Conservation (phyloP, 768 basidiomycete species). For the Mycena floridula region DNA sequence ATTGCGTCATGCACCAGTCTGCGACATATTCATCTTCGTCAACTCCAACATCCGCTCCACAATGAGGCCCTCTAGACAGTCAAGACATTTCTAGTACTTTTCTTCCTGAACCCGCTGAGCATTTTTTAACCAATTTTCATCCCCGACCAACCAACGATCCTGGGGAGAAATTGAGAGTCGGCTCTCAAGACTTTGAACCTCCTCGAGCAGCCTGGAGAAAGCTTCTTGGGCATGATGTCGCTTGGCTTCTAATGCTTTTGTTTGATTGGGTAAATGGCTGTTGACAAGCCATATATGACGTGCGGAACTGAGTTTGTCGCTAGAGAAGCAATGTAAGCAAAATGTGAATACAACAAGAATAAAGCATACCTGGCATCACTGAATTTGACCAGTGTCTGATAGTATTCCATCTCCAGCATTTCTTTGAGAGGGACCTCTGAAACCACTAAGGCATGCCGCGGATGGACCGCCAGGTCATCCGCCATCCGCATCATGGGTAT, state of each 20-base stretch:
- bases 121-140: background rate
- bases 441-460: no score
- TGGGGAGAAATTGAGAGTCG: background rate
- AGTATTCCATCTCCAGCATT: constrained; percentile 7
- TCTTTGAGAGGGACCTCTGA: constrained; percentile 9
- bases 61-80: no score
- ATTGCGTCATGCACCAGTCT: background rate
- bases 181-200: background rate
- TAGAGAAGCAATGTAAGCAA: background rate
- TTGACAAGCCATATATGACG: background rate
- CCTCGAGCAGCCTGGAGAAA: background rate
- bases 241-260: background rate
- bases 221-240: background rate
- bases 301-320: background rate
- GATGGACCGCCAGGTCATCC: no score
- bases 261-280: background rate
- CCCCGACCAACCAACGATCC: background rate
- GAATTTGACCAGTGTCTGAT: background rate
- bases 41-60: no score
- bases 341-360: background rate
- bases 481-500: no score
- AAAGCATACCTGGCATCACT: background rate
- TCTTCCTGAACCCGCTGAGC: background rate
- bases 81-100: background rate
- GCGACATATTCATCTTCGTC: background rate